phyloP scores from a whole-genome alignment of 352 stramenopile genomes.

The Phytophthora multivora region DNA sequence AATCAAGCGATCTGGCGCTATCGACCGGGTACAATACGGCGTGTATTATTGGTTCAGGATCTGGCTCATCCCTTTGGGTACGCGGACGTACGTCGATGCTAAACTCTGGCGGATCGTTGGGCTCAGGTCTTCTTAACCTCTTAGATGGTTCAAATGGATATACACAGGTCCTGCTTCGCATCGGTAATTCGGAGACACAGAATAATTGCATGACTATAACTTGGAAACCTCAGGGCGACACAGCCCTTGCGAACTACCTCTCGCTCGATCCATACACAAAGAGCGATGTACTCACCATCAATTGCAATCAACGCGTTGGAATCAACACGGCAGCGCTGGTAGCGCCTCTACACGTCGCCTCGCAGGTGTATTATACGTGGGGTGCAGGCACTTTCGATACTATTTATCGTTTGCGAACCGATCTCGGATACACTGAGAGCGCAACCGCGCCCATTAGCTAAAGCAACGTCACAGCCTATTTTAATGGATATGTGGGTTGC shows the following conservation, averaged over 20 bases:
- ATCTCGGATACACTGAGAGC: neutral
- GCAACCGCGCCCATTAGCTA: conserved; percentile 3
- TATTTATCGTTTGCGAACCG: neutral
- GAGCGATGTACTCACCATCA: neutral
- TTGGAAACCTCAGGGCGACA: neutral
- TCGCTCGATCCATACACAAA: neutral
- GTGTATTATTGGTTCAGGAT: neutral
- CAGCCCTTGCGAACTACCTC: neutral
- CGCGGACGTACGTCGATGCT: neutral
- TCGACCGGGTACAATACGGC: neutral
- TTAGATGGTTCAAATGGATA: neutral
- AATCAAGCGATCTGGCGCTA: neutral
- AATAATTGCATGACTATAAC: neutral
- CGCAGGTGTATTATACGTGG: neutral
- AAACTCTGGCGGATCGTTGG: neutral
- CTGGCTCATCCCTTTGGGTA: neutral
- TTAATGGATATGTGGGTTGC: conserved; percentile 10
- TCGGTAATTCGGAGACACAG: neutral
- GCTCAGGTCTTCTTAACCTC: neutral
- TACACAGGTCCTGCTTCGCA: neutral
- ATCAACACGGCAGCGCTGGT: neutral
- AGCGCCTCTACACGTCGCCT: neutral
- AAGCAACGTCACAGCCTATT: conserved; percentile 1
- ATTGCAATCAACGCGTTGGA: neutral
- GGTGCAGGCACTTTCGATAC: neutral